Evolutionary conservation across 768 basidiomycete genomes (phyloP).

Genomic region (Lenzites betulinus): DNA sequence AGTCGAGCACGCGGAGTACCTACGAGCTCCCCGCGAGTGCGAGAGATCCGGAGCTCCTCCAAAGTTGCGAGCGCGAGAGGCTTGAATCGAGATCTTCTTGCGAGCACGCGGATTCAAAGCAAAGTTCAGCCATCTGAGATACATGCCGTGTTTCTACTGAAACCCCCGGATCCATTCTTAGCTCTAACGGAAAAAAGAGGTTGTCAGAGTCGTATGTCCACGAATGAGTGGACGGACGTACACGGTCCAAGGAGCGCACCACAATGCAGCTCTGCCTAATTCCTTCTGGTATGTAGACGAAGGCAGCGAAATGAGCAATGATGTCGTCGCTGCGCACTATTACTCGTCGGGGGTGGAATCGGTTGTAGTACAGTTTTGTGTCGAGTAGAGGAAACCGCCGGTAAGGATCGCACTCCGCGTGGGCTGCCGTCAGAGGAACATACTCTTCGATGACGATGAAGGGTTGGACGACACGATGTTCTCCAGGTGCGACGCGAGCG

Average conservation of each 20-base stretch:
- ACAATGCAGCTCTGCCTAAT: slow-evolving; percentile 1
- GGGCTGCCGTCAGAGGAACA: not conserved
- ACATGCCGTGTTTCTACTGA: no score
- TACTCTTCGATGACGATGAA: not conserved
- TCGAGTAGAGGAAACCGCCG: not conserved
- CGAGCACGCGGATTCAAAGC: no score
- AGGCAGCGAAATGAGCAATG: not conserved
- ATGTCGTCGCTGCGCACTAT: not conserved
- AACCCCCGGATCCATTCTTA: not conserved
- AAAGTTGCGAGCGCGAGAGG: no score
- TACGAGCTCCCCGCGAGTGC: no score
- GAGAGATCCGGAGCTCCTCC: no score
- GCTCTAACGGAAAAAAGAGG: not conserved
- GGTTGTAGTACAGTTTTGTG: not conserved
- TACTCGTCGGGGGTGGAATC: not conserved
- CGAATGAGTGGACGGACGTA: not conserved
- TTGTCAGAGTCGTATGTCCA: not conserved
- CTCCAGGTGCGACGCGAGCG: not conserved
- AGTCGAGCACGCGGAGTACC: no score
- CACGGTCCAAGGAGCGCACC: slow-evolving; percentile 2
- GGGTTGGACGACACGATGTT: not conserved
- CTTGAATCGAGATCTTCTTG: no score
- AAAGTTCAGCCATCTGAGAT: no score
- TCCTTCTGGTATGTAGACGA: not conserved
- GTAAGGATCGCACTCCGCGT: not conserved